Evolutionary conservation across 2,329 filamentous ascomycete genomes (phyloP).

Genomic region (Pleoardoris graminearum): DNA sequence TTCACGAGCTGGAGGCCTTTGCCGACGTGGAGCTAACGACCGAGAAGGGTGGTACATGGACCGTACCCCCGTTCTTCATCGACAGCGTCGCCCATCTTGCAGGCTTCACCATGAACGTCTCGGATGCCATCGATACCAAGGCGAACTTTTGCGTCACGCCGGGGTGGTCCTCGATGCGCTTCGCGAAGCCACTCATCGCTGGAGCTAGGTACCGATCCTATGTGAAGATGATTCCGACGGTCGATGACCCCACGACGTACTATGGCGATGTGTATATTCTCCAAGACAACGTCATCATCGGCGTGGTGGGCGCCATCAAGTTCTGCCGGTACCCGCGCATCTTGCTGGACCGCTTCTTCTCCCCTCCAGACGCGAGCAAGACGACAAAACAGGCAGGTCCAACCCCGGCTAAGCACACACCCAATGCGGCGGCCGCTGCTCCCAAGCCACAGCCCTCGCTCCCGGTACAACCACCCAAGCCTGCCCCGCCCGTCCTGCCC

Average conservation of each 20-base stretch:
- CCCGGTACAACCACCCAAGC: neutral
- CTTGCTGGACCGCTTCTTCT: conserved; percentile 28
- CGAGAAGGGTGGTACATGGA: conserved; percentile 52
- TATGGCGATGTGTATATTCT: conserved; percentile 48
- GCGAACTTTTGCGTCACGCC: conserved; percentile 26
- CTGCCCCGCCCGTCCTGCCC: neutral
- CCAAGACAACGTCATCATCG: conserved; percentile 39
- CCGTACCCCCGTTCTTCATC: conserved; percentile 63
- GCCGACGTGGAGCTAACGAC: conserved; percentile 46
- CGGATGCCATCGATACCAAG: conserved; percentile 59
- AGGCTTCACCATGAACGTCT: conserved; percentile 66
- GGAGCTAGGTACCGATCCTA: conserved; percentile 23
- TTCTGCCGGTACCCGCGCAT: conserved; percentile 28
- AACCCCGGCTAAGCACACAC: neutral
- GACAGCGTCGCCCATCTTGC: conserved; percentile 61
- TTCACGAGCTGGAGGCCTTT: conserved; percentile 25
- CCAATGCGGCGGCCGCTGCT: neutral
- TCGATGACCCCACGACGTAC: conserved; percentile 36
- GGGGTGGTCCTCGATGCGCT: conserved; percentile 27
- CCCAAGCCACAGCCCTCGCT: neutral
- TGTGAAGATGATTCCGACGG: conserved; percentile 27
- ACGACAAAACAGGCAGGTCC: too few species aligned
- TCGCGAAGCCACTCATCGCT: conserved; percentile 18
- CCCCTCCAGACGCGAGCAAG: conserved; percentile 15
- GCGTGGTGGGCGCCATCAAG: conserved; percentile 34